Conservation (phyloP, 495 filamentous ascomycete genomes). For the Astrothelium macrocarpum region DNA sequence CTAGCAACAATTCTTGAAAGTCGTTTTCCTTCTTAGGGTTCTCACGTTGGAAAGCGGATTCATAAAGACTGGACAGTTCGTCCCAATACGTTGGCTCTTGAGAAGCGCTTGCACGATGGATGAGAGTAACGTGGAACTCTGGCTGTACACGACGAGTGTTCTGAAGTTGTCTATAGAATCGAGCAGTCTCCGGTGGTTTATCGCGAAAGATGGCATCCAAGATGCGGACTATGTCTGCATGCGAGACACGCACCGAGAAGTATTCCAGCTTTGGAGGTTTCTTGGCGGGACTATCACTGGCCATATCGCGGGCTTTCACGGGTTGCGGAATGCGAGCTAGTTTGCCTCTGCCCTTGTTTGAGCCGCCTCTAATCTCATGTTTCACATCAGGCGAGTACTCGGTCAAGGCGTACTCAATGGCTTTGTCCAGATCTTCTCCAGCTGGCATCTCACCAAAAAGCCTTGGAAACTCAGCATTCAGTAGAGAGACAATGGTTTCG, state of each 20-base stretch:
- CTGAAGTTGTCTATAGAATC: slow-evolving; percentile 68
- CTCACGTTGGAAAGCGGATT: slow-evolving; percentile 11
- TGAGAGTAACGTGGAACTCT: slow-evolving; percentile 88
- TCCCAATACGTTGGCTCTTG: slow-evolving; percentile 61
- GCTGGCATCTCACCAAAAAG: slow-evolving; percentile 63
- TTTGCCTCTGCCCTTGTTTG: slow-evolving; percentile 17
- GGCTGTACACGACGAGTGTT: slow-evolving; percentile 63
- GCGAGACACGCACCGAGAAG: slow-evolving; percentile 59
- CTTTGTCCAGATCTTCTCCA: slow-evolving; percentile 64
- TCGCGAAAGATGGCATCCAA: slow-evolving; percentile 60
- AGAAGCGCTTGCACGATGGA: slow-evolving; percentile 59
- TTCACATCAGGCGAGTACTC: slow-evolving; percentile 70
- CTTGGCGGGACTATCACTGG: not conserved
- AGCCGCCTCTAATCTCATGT: slow-evolving; percentile 52
- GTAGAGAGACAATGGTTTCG: slow-evolving; percentile 60
- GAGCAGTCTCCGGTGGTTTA: slow-evolving; percentile 39
- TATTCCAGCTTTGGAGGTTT: slow-evolving; percentile 62
- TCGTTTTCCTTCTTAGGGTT: not conserved
- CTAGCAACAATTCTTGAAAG: slow-evolving; percentile 11
- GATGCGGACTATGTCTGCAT: slow-evolving; percentile 45
- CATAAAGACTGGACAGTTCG: slow-evolving; percentile 40
- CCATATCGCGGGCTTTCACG: not conserved
- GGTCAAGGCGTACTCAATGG: slow-evolving; percentile 64
- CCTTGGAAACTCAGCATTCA: slow-evolving; percentile 64
- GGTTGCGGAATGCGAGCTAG: not conserved